Conservation (phyloP, 108 stramenopile genomes). For the Pseudonitzschia delicatissima region DNA sequence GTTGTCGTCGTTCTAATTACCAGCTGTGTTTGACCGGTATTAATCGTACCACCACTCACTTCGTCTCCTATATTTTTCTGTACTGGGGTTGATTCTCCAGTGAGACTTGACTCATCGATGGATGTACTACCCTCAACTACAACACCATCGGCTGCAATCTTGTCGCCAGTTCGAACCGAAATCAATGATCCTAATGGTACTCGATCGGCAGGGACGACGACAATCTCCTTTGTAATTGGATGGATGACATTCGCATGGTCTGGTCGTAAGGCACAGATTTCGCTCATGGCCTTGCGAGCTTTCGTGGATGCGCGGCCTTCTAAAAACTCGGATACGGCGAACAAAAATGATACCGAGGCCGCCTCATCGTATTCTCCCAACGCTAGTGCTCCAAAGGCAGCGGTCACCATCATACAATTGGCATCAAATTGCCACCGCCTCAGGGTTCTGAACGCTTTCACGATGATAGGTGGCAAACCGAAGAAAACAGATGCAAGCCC, state of each 20-base stretch:
- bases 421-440: slow-evolving; percentile 69
- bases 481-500: slow-evolving; percentile 70
- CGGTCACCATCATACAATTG: slow-evolving; percentile 90
- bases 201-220: slow-evolving; percentile 68
- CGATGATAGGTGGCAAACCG: slow-evolving; percentile 72
- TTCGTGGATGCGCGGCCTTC: slow-evolving; percentile 68
- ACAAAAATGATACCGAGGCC: slow-evolving; percentile 83
- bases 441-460: slow-evolving; percentile 73
- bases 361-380: slow-evolving; percentile 83
- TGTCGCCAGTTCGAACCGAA: slow-evolving; percentile 89
- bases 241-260: slow-evolving; percentile 81
- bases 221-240: slow-evolving; percentile 42
- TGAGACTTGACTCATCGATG: slow-evolving; percentile 93
- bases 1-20: slow-evolving; percentile 64
- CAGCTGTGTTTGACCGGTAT: slow-evolving; percentile 57
- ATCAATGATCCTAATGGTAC: slow-evolving; percentile 75
- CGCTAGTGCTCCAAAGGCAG: slow-evolving; percentile 77
- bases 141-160: slow-evolving; percentile 91
- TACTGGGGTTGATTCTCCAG: slow-evolving; percentile 86
- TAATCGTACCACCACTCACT: slow-evolving; percentile 81
- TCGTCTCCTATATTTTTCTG: slow-evolving; percentile 44
- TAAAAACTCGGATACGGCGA: slow-evolving; percentile 77
- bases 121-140: slow-evolving; percentile 78
- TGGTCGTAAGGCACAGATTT: slow-evolving; percentile 70
- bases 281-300: slow-evolving; percentile 70